Percentiles rank a stretch among this genome's conserved stretches.
Evolutionary conservation across 208 protist species (phyloP).

Genomic region (Wallacemonas sp.): DNA sequence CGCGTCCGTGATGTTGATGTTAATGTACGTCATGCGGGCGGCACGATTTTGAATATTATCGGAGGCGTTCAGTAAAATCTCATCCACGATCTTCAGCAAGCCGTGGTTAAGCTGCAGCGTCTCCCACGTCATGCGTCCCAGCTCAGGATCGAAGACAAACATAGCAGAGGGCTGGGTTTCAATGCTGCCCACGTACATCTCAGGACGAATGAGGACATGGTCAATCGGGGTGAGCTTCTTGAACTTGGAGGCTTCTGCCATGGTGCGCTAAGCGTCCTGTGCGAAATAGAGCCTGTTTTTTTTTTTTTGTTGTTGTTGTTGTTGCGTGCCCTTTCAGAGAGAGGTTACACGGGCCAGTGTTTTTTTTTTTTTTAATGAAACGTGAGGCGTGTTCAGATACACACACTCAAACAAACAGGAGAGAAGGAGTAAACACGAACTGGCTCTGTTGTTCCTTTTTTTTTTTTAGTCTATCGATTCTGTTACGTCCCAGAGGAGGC

Average conservation of each 20-base stretch:
- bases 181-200: constrained; percentile 98
- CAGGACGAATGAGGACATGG: constrained; percentile 97
- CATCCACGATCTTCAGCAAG: constrained; percentile 98
- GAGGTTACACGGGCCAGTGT: not conserved
- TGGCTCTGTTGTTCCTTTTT: not conserved
- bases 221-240: constrained; percentile 94
- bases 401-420: too few relatives aligned
- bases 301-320: not conserved
- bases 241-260: constrained; percentile 88
- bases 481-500: not conserved
- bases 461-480: not conserved
- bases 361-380: constrained; percentile 6
- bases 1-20: constrained; percentile 87
- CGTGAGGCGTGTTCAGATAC: too few relatives aligned
- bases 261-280: constrained; percentile 28
- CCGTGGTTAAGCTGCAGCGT: constrained; percentile 95
- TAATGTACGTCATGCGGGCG: constrained; percentile 85
- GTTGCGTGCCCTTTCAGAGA: too few relatives aligned
- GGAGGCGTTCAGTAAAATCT: constrained; percentile 98
- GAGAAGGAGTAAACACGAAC: constrained; percentile 9
- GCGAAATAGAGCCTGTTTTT: too few relatives aligned
- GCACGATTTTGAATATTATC: constrained; percentile 94
- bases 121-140: constrained; percentile 84
- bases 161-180: constrained; percentile 76
- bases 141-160: constrained; percentile 89